Conservation (phyloP, 352 stramenopile species). For the Globisporangium spiculum region DNA sequence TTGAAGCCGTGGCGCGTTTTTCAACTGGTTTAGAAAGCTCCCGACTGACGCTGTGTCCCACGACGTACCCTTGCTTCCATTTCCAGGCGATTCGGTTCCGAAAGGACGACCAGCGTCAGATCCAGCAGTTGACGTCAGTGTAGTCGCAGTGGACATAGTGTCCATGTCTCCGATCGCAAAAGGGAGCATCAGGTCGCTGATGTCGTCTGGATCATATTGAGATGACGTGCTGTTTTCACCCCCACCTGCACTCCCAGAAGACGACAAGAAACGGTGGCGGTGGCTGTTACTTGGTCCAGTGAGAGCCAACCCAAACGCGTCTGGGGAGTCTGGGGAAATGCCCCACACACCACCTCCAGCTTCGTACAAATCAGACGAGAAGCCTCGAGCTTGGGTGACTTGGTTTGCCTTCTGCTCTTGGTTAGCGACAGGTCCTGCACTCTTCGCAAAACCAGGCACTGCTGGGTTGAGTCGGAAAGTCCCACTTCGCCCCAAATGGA, state of each 20-base stretch:
- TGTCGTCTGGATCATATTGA: constrained; percentile 23
- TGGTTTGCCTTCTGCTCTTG: constrained; percentile 8
- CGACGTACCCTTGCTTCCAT: constrained; percentile 18
- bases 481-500: constrained; percentile 27
- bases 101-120: constrained; percentile 23
- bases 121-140: constrained; percentile 37
- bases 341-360: constrained; percentile 56
- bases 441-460: constrained; percentile 13
- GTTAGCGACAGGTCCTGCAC: constrained; percentile 13
- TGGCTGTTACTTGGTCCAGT: constrained; percentile 24
- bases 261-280: constrained; percentile 47
- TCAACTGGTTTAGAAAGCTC: constrained; percentile 78
- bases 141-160: constrained; percentile 37
- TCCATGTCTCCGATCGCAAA: constrained; percentile 58
- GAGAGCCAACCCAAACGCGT: constrained; percentile 60
- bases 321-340: constrained; percentile 61
- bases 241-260: constrained; percentile 21
- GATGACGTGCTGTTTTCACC: constrained; percentile 18
- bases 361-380: constrained; percentile 67
- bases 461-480: constrained; percentile 7
- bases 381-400: constrained; percentile 32
- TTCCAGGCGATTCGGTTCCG: constrained; percentile 18
- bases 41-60: constrained; percentile 67
- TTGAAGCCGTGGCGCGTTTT: constrained; percentile 65
- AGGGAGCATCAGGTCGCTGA: constrained; percentile 53